Base-by-base conservation (phyloP, 257 asterid species). In the Cynanchum wilfordii region DNA sequence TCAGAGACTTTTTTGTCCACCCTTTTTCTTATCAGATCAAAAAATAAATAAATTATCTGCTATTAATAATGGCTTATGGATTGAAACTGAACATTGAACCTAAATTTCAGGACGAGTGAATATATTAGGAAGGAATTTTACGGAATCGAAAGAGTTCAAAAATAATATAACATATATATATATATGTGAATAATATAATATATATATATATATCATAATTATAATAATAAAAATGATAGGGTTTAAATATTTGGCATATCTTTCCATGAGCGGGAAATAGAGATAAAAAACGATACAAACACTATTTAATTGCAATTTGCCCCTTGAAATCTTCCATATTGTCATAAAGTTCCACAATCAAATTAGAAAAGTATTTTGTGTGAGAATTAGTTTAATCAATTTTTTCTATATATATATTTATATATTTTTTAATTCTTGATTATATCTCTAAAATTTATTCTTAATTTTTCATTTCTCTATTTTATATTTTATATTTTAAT, bases 261-360 rank as follows among this genome's bases (percentile, higher is more conserved):
- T 62, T 27, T 62, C 44, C 68, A 29, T 62, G 47, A 45, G 68
- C 68, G 68, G 68, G 68, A 62, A 30, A 62, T 16, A 19, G 45
- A 17, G 68, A 33, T 30, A 62, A 62, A 40, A 30, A 30, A 30
- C 1, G 15, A 13, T 16, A 27, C 1, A 12, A 29, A 10, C 27
- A 29, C 10, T 17, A 17, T 5, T 62, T 30, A 17, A 4, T 33
- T 33, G 3, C 45, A 3, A 1, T 33, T 63, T 19, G 15, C 47
- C 49, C 27, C 22, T 62, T 62, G 12, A 29, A 29, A 8, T 13
- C 30, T 30, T 62, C 12, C 3, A 12, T 3, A 10, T 24, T 57
- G 17, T 2, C 22, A 52, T 52, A 52, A 20, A 4, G n/a, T 0
- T 52, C 7, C 58, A 19, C 58, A 2, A 52, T 20, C 20, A 52